These are phyloP conservation scores for Boletus subcaerulescens DNA, from an alignment of 768 basidiomycete genomes.

Conservation along the genomic window DNA sequence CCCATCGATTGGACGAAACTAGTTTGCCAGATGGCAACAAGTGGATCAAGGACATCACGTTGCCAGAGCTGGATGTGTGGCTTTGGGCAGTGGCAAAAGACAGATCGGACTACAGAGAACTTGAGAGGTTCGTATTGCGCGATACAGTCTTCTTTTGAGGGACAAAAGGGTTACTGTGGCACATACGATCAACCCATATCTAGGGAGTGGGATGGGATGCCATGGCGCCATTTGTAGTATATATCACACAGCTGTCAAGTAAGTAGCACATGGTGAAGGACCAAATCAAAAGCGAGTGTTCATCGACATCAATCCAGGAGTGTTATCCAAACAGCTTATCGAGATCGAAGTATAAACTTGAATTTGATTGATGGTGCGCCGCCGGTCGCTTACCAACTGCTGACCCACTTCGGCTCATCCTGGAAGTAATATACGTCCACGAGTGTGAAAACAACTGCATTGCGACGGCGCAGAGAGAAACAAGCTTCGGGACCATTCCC, in stretches of 20 bases:
- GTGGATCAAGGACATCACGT: constrained; percentile 56
- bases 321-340: not conserved
- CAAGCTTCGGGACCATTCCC: constrained; percentile 4
- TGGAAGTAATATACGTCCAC: constrained; percentile 4
- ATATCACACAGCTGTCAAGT: not conserved
- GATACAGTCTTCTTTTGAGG: constrained; percentile 67
- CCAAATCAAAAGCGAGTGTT: constrained; percentile 7
- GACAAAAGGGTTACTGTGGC: not conserved
- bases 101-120: constrained; percentile 60
- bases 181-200: not conserved
- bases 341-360: constrained; percentile 8
- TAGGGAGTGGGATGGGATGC: not conserved
- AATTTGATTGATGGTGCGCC: constrained; percentile 16
- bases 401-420: constrained; percentile 2
- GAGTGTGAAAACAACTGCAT: constrained; percentile 9
- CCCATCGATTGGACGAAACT: constrained; percentile 34
- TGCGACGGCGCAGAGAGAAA: constrained; percentile 2
- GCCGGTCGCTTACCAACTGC: not conserved
- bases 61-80: constrained; percentile 71
- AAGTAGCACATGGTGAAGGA: not conserved
- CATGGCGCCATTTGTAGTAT: constrained; percentile 1
- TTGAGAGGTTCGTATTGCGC: constrained; percentile 64
- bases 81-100: constrained; percentile 84
- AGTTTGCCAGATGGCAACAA: constrained; percentile 26
- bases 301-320: not conserved